phyloP scores from a whole-genome alignment of 805 yeast genomes.

The Zygoascus flipseniorum region DNA sequence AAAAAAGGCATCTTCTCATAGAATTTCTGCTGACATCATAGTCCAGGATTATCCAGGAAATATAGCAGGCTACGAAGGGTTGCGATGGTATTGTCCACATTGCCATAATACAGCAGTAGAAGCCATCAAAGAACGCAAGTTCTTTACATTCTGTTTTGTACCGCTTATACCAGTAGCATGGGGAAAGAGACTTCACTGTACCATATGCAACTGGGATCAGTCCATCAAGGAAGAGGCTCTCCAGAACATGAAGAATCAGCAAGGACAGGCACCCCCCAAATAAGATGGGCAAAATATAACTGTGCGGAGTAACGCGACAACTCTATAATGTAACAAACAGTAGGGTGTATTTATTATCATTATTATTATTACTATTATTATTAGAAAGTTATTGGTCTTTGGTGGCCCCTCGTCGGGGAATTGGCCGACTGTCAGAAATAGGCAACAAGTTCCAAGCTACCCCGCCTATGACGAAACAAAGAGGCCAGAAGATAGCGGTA shows the following conservation, averaged over 20 bases:
- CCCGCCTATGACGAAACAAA: no score
- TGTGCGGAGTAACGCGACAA: no score
- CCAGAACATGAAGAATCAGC: conserved; percentile 14
- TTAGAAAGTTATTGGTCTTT: no score
- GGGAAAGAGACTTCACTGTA: conserved; percentile 18
- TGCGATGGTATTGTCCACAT: conserved; percentile 23
- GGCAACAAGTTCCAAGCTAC: no score
- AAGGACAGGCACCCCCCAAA: background rate
- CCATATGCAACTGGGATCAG: conserved; percentile 20
- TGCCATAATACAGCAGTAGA: conserved; percentile 20
- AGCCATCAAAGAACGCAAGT: conserved; percentile 19
- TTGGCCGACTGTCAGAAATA: no score
- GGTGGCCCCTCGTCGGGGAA: no score
- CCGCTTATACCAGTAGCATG: conserved; percentile 25
- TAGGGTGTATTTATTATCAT: no score
- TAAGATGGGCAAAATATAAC: background rate
- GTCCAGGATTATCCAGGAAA: conserved; percentile 16
- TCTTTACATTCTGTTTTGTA: conserved; percentile 26
- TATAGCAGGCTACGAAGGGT: conserved; percentile 18
- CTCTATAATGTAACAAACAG: no score
- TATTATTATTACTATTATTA: no score
- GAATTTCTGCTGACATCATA: background rate
- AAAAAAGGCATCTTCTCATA: no score
- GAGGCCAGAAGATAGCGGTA: no score
- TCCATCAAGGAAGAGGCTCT: conserved; percentile 15